A percentile compares a stretch with the other conserved stretches of the same genome.
Conservation (phyloP, 1,284 basidiomycete genomes). For the Tremellales sp. region DNA sequence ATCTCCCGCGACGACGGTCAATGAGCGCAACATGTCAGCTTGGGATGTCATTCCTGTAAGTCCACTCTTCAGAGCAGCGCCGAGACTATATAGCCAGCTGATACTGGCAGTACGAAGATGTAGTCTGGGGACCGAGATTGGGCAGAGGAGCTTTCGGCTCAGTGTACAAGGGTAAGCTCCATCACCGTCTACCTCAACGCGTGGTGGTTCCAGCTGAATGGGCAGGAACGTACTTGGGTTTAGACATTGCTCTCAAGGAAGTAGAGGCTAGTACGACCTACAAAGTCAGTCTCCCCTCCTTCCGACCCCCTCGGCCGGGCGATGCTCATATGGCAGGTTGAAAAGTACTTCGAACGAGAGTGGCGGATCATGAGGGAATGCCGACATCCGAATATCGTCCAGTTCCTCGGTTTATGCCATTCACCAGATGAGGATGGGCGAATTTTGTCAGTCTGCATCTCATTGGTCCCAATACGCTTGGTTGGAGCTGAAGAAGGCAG, state of each 20-base stretch:
- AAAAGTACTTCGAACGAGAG: slow-evolving; percentile 97
- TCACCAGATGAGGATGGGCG: slow-evolving; percentile 76
- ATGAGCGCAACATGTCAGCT: too few species aligned
- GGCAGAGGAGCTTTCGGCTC: slow-evolving; percentile 90
- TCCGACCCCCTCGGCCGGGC: background rate
- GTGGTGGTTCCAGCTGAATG: background rate
- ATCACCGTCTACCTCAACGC: background rate
- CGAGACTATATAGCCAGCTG: background rate
- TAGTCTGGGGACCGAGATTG: slow-evolving; percentile 73
- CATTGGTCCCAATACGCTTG: background rate
- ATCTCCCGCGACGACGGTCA: too few species aligned
- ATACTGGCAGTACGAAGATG: slow-evolving; percentile 68
- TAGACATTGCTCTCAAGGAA: slow-evolving; percentile 95
- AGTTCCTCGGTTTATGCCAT: slow-evolving; percentile 87
- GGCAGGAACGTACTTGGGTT: slow-evolving; percentile 80
- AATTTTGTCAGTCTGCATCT: slow-evolving; percentile 54
- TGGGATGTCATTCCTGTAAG: slow-evolving; percentile 78
- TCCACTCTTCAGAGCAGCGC: slow-evolving; percentile 7
- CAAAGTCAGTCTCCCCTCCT: slow-evolving; percentile 54
- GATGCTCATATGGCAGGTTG: slow-evolving; percentile 51
- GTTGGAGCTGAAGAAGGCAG: slow-evolving; percentile 12
- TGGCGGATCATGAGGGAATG: slow-evolving; percentile 90
- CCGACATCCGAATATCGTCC: slow-evolving; percentile 87
- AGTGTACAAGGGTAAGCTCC: slow-evolving; percentile 71
- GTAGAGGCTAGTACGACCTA: slow-evolving; percentile 83